Conservation (phyloP, 2,329 filamentous ascomycete species). For the Paradendryphiella salina region DNA sequence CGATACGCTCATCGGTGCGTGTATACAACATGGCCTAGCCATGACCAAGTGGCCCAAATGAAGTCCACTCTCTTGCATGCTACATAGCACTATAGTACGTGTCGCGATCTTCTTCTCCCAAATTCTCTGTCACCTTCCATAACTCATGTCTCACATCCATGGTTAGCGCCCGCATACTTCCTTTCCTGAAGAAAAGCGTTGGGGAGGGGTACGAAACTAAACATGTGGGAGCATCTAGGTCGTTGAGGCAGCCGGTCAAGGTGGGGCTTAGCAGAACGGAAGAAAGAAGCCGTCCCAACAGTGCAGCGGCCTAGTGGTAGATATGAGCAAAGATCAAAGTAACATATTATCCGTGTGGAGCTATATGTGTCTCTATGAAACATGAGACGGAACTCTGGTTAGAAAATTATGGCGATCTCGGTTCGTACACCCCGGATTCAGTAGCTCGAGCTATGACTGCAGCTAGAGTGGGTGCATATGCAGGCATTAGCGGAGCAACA, state of each 20-base stretch:
- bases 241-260: conserved; percentile 10
- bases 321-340: background rate
- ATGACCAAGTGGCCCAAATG: background rate
- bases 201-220: background rate
- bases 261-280: conserved; percentile 2
- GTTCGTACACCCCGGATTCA: conserved; percentile 17
- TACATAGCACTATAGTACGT: too few species aligned
- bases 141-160: background rate
- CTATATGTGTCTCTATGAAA: conserved; percentile 10
- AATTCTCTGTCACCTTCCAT: background rate
- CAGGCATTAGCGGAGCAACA: conserved; percentile 9
- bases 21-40: background rate
- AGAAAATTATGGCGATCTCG: conserved; percentile 6
- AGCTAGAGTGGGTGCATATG: conserved; percentile 10
- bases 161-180: background rate
- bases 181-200: background rate
- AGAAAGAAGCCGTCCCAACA: background rate
- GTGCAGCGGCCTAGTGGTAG: background rate
- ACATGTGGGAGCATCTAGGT: background rate
- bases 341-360: background rate
- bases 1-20: background rate
- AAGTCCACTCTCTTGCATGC: conserved; percentile 1
- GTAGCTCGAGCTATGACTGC: conserved; percentile 19
- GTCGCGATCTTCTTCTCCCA: too few species aligned
- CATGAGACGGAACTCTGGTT: conserved; percentile 8